Percentiles rank a stretch among this genome's conserved stretches.
These are phyloP conservation scores for Apiospora pterosperma DNA, from an alignment of 2,329 filamentous ascomycete genomes.

Conservation along the genomic window DNA sequence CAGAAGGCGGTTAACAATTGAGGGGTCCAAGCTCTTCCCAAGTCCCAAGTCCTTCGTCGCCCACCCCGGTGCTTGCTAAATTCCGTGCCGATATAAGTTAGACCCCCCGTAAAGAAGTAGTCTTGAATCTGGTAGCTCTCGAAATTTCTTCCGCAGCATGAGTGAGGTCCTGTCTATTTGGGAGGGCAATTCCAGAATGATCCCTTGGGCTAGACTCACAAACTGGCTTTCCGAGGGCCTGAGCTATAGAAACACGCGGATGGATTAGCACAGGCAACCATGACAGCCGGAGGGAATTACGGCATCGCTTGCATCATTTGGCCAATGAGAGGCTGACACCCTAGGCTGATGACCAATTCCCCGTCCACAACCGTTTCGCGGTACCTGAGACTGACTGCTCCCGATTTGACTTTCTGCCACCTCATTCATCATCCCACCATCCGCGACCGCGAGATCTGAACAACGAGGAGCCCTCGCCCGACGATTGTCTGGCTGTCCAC, in stretches of 20 bases:
- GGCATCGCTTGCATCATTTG: not conserved
- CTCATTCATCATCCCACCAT: not conserved
- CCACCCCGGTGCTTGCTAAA: not conserved
- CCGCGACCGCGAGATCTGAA: not conserved
- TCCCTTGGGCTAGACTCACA: not conserved
- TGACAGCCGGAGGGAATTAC: not conserved
- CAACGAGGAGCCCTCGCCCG: not conserved
- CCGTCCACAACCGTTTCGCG: not conserved
- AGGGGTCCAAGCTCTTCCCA: not conserved
- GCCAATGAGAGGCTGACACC: not conserved
- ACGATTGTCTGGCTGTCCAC: not conserved
- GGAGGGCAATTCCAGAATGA: not conserved
- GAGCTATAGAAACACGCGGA: not conserved
- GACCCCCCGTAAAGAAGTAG: too few relatives aligned
- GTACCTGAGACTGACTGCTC: not conserved
- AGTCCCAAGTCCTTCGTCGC: not conserved
- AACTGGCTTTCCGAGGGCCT: not conserved
- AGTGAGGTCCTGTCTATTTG: too few relatives aligned
- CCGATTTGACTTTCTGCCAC: not conserved
- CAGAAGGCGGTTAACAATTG: not conserved
- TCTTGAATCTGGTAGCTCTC: not conserved
- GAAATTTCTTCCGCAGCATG: not conserved
- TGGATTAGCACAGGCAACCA: not conserved
- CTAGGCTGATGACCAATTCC: constrained; percentile 2
- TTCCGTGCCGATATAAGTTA: not conserved